These are phyloP conservation scores for Diaporthe sp. DNA, from an alignment of 2,329 filamentous ascomycete genomes.

Conservation along the genomic window DNA sequence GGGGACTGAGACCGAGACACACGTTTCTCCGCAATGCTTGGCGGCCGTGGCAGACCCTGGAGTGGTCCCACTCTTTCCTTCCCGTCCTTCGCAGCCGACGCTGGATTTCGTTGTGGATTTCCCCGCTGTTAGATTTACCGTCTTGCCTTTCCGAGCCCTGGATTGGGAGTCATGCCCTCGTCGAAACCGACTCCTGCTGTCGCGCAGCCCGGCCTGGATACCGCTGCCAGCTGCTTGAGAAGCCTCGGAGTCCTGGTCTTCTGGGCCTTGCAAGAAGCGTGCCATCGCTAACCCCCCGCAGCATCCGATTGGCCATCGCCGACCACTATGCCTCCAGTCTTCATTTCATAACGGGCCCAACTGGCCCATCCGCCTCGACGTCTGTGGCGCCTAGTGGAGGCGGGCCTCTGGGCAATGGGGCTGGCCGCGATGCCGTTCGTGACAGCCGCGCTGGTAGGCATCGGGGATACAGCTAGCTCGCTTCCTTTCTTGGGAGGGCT, in stretches of 20 bases:
- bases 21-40: constrained; percentile 14
- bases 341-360: neutral
- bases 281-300: neutral
- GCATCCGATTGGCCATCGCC: constrained; percentile 24
- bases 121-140: constrained; percentile 15
- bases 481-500: constrained; percentile 9
- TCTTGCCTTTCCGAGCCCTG: constrained; percentile 25
- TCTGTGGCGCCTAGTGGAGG: neutral
- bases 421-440: constrained; percentile 28
- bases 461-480: constrained; percentile 27
- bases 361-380: neutral
- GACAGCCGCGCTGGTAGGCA: constrained; percentile 31
- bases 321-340: neutral
- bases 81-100: constrained; percentile 21
- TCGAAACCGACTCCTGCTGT: constrained; percentile 11
- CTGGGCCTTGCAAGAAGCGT: constrained; percentile 6
- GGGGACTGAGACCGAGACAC: neutral
- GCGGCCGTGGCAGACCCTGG: neutral
- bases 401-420: neutral
- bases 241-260: neutral
- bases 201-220: constrained; percentile 11
- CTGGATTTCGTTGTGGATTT: neutral
- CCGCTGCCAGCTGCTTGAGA: constrained; percentile 9
- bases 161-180: constrained; percentile 27
- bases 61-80: constrained; percentile 13